phyloP scores from a whole-genome alignment of 1,284 basidiomycete genomes.

The Ganoderma lingzhi region DNA sequence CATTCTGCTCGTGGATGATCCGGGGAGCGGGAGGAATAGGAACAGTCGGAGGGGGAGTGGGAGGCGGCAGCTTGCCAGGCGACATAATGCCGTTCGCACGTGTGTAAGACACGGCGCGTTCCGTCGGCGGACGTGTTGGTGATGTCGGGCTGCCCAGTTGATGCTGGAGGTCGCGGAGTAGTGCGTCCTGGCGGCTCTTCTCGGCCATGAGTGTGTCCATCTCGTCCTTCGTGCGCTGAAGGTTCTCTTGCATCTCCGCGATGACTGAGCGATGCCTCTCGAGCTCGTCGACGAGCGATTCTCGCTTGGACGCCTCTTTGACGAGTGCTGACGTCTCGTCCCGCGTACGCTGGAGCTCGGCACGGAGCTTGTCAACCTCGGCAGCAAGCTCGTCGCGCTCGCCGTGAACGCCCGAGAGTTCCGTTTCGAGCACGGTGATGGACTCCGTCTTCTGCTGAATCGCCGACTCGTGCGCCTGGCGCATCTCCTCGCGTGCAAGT shows the following conservation, averaged over 20 bases:
- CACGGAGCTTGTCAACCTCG: slow-evolving; percentile 63
- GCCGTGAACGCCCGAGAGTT: slow-evolving; percentile 52
- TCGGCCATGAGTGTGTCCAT: slow-evolving; percentile 80
- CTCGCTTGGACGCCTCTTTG: slow-evolving; percentile 76
- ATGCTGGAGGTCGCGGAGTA: slow-evolving; percentile 78
- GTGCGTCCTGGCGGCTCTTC: slow-evolving; percentile 69
- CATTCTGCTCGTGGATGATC: slow-evolving; percentile 49
- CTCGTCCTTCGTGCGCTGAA: slow-evolving; percentile 82
- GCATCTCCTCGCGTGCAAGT: slow-evolving; percentile 58
- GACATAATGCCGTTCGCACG: slow-evolving; percentile 66
- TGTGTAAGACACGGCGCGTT: slow-evolving; percentile 62
- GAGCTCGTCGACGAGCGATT: slow-evolving; percentile 76
- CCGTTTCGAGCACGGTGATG: slow-evolving; percentile 57
- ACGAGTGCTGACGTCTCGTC: slow-evolving; percentile 68
- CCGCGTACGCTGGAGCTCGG: slow-evolving; percentile 66
- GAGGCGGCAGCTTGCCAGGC: slow-evolving; percentile 83
- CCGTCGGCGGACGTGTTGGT: slow-evolving; percentile 52
- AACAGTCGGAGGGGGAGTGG: slow-evolving; percentile 87
- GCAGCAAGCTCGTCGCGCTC: slow-evolving; percentile 63
- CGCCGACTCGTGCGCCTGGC: slow-evolving; percentile 56
- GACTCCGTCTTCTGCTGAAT: slow-evolving; percentile 58
- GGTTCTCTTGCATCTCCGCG: slow-evolving; percentile 76
- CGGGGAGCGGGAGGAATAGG: slow-evolving; percentile 87
- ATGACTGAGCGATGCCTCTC: slow-evolving; percentile 79
- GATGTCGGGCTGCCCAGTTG: slow-evolving; percentile 69